These are phyloP conservation scores for Corchorus capsularis DNA, from an alignment of 345 rosid genomes.

Conservation along the genomic window DNA sequence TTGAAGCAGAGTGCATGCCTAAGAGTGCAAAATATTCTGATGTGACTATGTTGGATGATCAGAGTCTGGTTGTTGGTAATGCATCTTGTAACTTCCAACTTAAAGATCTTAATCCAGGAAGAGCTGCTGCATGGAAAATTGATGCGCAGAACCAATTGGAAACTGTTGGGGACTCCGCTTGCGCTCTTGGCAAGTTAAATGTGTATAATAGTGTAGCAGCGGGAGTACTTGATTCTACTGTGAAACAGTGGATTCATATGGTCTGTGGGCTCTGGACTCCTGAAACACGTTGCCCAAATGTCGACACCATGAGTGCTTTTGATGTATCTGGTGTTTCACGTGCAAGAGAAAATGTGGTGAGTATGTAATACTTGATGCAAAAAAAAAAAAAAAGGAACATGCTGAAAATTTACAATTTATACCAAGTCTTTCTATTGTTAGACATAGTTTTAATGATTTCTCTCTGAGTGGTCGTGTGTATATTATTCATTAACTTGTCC, in stretches of 20 bases:
- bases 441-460: neutral
- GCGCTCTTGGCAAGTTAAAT: conserved; percentile 23
- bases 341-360: conserved; percentile 38
- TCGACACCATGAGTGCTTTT: conserved; percentile 56
- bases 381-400: neutral
- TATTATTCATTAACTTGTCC: conserved; percentile 6
- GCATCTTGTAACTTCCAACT: conserved; percentile 25
- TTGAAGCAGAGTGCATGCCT: conserved; percentile 32
- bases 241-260: conserved; percentile 61
- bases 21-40: conserved; percentile 23
- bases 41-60: conserved; percentile 25
- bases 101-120: conserved; percentile 26
- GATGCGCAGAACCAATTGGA: conserved; percentile 24
- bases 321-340: conserved; percentile 47
- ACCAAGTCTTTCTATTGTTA: no score
- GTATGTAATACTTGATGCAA: conserved; percentile 11
- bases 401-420: no score
- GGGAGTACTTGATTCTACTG: conserved; percentile 41
- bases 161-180: conserved; percentile 17
- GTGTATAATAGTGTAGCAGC: conserved; percentile 42
- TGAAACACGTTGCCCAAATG: conserved; percentile 55
- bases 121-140: conserved; percentile 25
- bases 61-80: conserved; percentile 15
- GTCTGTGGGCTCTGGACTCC: conserved; percentile 65
- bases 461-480: neutral